Conservation (phyloP, 140 eudicot species). For the Anethum foeniculum region DNA sequence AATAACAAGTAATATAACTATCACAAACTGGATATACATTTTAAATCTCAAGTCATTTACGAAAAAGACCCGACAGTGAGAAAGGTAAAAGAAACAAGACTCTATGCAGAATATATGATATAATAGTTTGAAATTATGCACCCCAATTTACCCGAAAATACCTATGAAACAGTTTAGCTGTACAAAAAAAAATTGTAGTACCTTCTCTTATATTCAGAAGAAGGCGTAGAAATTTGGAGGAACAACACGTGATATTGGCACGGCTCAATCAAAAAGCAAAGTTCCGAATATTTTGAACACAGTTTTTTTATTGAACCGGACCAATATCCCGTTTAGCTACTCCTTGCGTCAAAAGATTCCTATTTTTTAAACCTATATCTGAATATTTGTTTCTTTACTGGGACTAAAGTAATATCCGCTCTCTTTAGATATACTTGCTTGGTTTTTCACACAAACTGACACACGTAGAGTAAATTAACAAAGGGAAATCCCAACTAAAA, state of each 20-base stretch:
- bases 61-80: neutral
- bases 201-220: neutral
- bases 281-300: conserved; percentile 4
- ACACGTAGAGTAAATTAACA: neutral
- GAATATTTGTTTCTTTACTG: neutral
- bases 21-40: neutral
- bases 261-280: conserved; percentile 28
- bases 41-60: neutral
- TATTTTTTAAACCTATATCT: neutral
- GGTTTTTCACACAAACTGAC: neutral
- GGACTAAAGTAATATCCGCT: neutral
- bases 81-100: neutral
- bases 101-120: neutral
- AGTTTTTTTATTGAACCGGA: conserved; percentile 29
- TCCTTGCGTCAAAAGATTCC: neutral
- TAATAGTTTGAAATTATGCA: neutral
- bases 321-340: conserved; percentile 26
- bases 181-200: neutral
- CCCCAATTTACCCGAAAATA: neutral
- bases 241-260: conserved; percentile 28
- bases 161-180: neutral
- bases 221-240: neutral
- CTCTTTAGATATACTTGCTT: neutral
- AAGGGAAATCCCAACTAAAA: neutral
- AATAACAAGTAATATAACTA: neutral